These are phyloP conservation scores for Auricularia sp. DNA, from an alignment of 768 basidiomycete genomes.

Conservation along the genomic window DNA sequence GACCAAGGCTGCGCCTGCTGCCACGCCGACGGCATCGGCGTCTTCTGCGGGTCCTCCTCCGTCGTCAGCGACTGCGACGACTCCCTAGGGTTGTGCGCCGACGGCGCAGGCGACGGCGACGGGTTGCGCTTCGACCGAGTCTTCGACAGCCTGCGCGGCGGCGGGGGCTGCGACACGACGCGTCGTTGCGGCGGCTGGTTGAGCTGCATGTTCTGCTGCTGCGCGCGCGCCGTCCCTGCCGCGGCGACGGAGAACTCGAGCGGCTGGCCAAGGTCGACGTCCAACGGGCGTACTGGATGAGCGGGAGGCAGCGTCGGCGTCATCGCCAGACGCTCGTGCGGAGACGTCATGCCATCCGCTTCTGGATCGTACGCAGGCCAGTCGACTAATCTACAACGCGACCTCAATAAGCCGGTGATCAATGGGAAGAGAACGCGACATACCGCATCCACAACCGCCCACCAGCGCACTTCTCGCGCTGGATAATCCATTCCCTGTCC, in stretches of 20 bases:
- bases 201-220: too few relatives aligned
- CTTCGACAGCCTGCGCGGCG: neutral
- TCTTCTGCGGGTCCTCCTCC: neutral
- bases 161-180: neutral
- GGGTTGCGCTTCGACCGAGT: neutral
- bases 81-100: neutral
- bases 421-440: neutral
- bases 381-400: neutral
- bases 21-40: neutral
- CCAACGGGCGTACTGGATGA: too few relatives aligned
- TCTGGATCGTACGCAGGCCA: neutral
- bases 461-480: conserved; percentile 12
- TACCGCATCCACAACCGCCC: conserved; percentile 12
- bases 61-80: neutral
- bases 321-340: neutral
- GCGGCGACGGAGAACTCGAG: too few relatives aligned
- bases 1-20: neutral
- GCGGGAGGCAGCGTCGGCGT: neutral
- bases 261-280: too few relatives aligned
- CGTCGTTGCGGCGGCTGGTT: neutral
- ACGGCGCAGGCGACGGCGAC: neutral
- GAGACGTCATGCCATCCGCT: neutral
- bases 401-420: neutral
- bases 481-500: conserved; percentile 10
- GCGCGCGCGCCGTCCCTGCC: too few relatives aligned